Percentiles rank a stretch among this genome's conserved stretches.
These are phyloP conservation scores for Aspergillus tubingensis DNA, from an alignment of 2,329 filamentous ascomycete genomes.

Conservation along the genomic window DNA sequence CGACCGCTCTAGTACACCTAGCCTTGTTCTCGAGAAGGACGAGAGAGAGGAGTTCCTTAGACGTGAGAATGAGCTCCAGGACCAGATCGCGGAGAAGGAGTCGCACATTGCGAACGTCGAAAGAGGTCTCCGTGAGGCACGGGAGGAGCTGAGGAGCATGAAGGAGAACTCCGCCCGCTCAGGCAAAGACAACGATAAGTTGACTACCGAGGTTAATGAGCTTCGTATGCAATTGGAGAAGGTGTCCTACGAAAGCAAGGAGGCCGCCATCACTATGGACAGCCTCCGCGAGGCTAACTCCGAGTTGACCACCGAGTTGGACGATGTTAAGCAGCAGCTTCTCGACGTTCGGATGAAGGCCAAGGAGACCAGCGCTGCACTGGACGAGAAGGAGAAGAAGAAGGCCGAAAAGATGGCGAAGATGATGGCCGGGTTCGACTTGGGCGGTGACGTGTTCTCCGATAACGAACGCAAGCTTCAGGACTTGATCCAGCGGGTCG, in stretches of 20 bases:
- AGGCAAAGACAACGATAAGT: conserved; percentile 85
- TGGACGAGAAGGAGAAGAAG: conserved; percentile 97
- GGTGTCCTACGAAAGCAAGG: conserved; percentile 92
- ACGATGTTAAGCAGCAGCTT: conserved; percentile 94
- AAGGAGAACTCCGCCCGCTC: conserved; percentile 83
- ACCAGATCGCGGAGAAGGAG: conserved; percentile 93
- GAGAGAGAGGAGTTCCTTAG: conserved; percentile 94
- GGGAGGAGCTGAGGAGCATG: conserved; percentile 80
- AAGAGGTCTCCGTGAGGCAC: conserved; percentile 76
- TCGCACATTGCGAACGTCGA: conserved; percentile 76
- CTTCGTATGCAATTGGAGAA: conserved; percentile 97
- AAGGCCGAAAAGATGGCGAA: conserved; percentile 99
- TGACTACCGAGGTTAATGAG: conserved; percentile 84
- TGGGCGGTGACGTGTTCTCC: conserved; percentile 89
- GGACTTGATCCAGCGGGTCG: conserved; percentile 79
- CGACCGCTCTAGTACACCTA: conserved; percentile 84
- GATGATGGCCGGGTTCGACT: conserved; percentile 99
- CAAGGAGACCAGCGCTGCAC: conserved; percentile 83
- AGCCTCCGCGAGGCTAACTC: conserved; percentile 92
- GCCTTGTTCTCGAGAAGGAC: conserved; percentile 87
- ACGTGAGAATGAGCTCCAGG: conserved; percentile 94
- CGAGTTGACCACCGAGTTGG: conserved; percentile 86
- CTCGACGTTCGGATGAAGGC: conserved; percentile 95
- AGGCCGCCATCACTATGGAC: conserved; percentile 97
- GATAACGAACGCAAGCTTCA: conserved; percentile 86